These are phyloP conservation scores for Metschnikowia cubensis DNA, from an alignment of 805 yeast species.

Conservation along the genomic window DNA sequence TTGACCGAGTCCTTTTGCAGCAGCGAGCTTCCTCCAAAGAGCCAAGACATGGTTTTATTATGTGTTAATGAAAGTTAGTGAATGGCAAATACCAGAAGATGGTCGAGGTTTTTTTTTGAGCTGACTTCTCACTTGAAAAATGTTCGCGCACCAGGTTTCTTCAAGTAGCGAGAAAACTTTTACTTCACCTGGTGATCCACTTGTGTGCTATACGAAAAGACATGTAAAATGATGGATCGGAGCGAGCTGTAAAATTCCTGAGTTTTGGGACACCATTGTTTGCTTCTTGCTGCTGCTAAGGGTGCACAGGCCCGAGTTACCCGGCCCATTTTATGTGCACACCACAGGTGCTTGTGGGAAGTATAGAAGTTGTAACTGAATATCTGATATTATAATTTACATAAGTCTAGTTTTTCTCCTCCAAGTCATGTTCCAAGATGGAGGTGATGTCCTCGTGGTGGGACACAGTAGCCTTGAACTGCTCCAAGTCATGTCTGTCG, in stretches of 20 bases:
- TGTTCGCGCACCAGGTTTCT: constrained; percentile 2
- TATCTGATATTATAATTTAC: background rate
- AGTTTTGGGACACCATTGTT: background rate
- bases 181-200: background rate
- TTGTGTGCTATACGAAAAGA: background rate
- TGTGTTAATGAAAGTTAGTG: background rate
- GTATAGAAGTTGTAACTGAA: background rate
- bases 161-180: constrained; percentile 1
- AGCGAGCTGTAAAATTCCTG: background rate
- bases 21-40: constrained; percentile 38
- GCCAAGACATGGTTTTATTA: constrained; percentile 41
- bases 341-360: background rate
- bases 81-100: constrained; percentile 2
- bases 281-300: background rate
- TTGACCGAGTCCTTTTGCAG: constrained; percentile 22
- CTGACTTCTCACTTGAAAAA: constrained; percentile 2
- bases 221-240: background rate
- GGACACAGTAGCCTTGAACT: constrained; percentile 6
- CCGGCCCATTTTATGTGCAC: background rate
- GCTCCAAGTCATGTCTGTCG: constrained; percentile 12
- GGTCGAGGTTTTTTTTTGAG: constrained; percentile 4
- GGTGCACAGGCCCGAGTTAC: background rate
- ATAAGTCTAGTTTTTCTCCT: constrained; percentile 2
- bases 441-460: constrained; percentile 8
- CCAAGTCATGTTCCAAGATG: constrained; percentile 6